phyloP scores from a whole-genome alignment of 2,329 filamentous ascomycete species.

The Scedosporium minutisporum region DNA sequence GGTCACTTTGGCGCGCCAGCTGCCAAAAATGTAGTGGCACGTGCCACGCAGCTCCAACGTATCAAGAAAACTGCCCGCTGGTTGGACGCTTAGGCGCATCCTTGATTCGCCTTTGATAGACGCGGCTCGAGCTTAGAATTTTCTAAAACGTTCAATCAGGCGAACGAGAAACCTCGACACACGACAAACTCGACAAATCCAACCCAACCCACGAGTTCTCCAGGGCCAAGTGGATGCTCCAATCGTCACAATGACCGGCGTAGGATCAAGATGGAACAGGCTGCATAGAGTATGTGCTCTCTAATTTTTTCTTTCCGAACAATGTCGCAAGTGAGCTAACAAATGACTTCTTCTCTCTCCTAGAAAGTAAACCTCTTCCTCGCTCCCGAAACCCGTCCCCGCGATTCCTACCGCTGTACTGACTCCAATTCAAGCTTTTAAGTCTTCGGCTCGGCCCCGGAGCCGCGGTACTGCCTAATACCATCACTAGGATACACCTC shows the following conservation, averaged over 20 bases:
- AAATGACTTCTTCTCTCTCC: conserved; percentile 1
- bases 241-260: conserved; percentile 33
- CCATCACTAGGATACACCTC: conserved; percentile 66
- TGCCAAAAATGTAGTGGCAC: background rate
- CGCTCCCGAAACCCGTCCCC: conserved; percentile 8
- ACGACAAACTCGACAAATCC: background rate
- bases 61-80: background rate
- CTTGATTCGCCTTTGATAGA: background rate
- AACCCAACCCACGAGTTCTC: background rate
- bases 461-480: conserved; percentile 67
- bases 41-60: background rate
- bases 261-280: conserved; percentile 52
- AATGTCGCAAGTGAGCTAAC: conserved; percentile 11
- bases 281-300: conserved; percentile 50
- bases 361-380: conserved; percentile 32
- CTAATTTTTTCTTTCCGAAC: background rate
- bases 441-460: conserved; percentile 71
- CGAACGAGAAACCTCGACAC: background rate
- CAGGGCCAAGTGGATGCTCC: background rate
- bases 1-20: too few relatives aligned
- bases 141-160: background rate
- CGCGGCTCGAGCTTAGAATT: background rate
- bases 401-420: conserved; percentile 10
- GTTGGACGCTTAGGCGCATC: background rate
- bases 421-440: conserved; percentile 46